Conservation (phyloP, 2,329 filamentous ascomycete genomes). For the Colletotrichum sp. region DNA sequence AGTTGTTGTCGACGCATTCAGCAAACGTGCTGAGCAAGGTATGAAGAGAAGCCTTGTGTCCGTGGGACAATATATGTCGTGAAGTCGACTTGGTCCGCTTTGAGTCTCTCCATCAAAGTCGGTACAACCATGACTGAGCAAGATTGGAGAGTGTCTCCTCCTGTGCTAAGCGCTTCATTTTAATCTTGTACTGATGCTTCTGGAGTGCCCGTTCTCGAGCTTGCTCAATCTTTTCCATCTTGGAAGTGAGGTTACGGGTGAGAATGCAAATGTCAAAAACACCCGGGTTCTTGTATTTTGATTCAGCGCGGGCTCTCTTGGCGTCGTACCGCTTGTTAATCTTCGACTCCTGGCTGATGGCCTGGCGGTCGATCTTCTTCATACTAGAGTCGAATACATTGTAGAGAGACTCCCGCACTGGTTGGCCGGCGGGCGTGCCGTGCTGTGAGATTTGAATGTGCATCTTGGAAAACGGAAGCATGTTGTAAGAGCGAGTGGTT, state of each 20-base stretch:
- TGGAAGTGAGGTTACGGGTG: neutral
- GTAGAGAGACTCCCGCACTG: neutral
- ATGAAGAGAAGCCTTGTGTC: neutral
- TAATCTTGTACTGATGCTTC: neutral
- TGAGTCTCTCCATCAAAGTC: rapidly evolving
- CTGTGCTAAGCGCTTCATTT: neutral
- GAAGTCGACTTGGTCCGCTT: neutral
- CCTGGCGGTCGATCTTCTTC: neutral
- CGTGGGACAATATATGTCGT: rapidly evolving
- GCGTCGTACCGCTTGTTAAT: neutral
- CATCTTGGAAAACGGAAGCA: neutral
- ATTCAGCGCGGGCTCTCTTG: neutral
- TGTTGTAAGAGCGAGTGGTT: neutral
- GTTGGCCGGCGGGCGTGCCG: neutral
- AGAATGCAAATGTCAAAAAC: neutral
- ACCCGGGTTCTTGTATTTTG: neutral
- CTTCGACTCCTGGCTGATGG: neutral
- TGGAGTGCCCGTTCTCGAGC: neutral
- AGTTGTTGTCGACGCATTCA: neutral
- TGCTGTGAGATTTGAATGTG: neutral
- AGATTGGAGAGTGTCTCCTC: neutral
- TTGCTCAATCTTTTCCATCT: neutral
- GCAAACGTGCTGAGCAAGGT: neutral
- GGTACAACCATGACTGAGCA: neutral
- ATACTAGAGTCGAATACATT: neutral